Base-by-base conservation (phyloP, 1,284 basidiomycete genomes). In the Heliocybe sulcata region DNA sequence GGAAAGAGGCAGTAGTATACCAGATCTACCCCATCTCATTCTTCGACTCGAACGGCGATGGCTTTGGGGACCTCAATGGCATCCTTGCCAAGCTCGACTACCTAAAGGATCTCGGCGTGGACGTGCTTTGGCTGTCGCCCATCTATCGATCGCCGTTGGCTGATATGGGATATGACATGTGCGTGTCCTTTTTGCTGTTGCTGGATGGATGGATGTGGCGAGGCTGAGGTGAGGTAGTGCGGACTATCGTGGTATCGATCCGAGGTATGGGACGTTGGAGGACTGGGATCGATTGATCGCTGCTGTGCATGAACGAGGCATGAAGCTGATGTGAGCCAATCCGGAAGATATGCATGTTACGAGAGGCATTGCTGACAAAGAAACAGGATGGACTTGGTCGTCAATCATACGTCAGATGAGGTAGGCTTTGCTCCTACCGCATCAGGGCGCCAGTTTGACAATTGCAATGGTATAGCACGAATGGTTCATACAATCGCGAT, bases 21-120 rank as follows among this genome's bases (percentile, higher is more conserved):
- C 85, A 88, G 65, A 87, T 92, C 68, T 92, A 90, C 69, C 88
- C 89, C 1, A 72, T 80, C 52, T 86, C 84, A 0, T 92, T 89
- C 73, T 76, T 74, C 57, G 88, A 91, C 64, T 80, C 82, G 42
- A 89, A 87, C 59, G 84, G 82, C 8, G 86, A 90, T 66, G 89
- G 87, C 0, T 73, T 87, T 55, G 90, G 90, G 12, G 89, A 92
- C 67, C 75, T 92, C 29, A 77, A 77, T 35, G 87, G 87, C 14
- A 88, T 92, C 59, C 68, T 72, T 35, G 64, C 72, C 26, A 85
- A 85, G 64, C 72, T 91, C 10, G 84, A 86, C 62, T 88, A 92
- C 68, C 73, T 92, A 57, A 77, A 82, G 61, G 75, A 80, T 56
- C 74, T 92, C 8, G 89, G 87, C 2, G 78, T 85, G 20, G 83